Percentiles rank a stretch among this genome's conserved stretches.
Conservation (phyloP, 2,329 filamentous ascomycete species). For the Alternaria atra region DNA sequence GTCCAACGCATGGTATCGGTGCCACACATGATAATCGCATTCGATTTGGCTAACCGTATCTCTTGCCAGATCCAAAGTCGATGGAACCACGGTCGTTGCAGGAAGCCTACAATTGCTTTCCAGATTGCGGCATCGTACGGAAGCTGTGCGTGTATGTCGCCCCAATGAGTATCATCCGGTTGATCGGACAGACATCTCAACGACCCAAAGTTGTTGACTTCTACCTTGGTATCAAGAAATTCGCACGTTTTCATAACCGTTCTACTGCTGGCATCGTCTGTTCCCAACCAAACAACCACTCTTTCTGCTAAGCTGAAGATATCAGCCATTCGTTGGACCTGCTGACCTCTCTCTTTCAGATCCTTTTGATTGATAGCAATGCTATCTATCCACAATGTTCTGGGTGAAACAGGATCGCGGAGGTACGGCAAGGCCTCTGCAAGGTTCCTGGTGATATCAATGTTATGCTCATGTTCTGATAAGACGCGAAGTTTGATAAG, state of each 20-base stretch:
- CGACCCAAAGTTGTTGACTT: background rate
- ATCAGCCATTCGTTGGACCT: constrained; percentile 1
- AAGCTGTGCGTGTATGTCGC: background rate
- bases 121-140: background rate
- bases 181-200: background rate
- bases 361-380: background rate
- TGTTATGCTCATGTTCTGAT: background rate
- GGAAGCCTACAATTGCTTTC: background rate
- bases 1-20: background rate
- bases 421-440: background rate
- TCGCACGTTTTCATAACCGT: background rate
- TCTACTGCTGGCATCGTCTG: background rate
- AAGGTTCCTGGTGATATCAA: background rate
- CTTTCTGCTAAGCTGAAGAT: constrained; percentile 6
- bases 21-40: background rate
- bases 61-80: constrained; percentile 5
- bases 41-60: background rate
- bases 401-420: background rate
- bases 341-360: background rate
- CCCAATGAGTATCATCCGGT: background rate
- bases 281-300: constrained; percentile 7
- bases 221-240: background rate
- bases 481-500: background rate
- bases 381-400: background rate
- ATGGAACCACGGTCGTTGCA: background rate